Conservation (phyloP, 2,329 filamentous ascomycete genomes). For the Apiospora phragmitis region DNA sequence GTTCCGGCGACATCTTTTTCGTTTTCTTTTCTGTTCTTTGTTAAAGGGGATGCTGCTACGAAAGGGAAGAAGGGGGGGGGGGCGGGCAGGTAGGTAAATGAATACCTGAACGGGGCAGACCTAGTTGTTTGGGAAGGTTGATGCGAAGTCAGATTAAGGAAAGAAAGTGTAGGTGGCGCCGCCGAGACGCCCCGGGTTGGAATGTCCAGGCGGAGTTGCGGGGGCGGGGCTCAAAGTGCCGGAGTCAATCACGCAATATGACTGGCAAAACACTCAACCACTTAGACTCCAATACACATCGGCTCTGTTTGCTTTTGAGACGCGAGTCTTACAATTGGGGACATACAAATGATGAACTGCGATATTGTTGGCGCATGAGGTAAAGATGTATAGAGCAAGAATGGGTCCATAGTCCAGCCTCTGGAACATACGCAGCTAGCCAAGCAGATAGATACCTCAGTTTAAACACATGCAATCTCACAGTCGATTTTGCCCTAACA, state of each 20-base stretch:
- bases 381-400: too few species aligned
- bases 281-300: background rate
- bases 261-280: background rate
- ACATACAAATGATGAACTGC: too few species aligned
- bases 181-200: background rate
- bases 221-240: background rate
- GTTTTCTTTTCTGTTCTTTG: too few species aligned
- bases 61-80: background rate
- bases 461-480: too few species aligned
- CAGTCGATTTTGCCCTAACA: too few species aligned
- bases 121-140: background rate
- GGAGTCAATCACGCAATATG: background rate
- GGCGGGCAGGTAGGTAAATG: too few species aligned
- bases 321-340: too few species aligned
- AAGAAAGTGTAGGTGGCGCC: background rate
- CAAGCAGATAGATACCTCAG: background rate
- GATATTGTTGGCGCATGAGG: too few species aligned
- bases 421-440: too few species aligned
- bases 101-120: background rate
- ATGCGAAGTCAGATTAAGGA: too few species aligned
- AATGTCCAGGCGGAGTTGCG: background rate
- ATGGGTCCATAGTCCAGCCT: too few species aligned
- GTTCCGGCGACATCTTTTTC: background rate
- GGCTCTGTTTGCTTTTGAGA: background rate
- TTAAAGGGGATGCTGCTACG: background rate